These are phyloP conservation scores for Chalciporus chontae DNA, from an alignment of 768 basidiomycete species.

Conservation along the genomic window DNA sequence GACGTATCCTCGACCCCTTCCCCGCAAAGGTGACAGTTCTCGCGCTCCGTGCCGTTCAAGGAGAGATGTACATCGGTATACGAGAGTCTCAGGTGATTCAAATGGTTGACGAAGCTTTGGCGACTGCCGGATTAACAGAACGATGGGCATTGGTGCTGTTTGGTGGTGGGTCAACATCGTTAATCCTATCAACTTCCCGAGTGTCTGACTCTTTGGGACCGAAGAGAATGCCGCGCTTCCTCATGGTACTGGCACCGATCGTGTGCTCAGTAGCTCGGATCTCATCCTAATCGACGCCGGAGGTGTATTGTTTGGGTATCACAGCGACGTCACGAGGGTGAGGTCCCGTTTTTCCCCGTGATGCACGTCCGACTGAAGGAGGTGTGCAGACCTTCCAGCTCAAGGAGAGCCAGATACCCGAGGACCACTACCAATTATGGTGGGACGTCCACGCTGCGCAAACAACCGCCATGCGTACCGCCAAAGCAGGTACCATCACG, in stretches of 20 bases:
- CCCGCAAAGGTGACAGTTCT: conserved; percentile 69
- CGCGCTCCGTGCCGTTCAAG: conserved; percentile 63
- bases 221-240: conserved; percentile 84
- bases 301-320: conserved; percentile 68
- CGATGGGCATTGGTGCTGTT: conserved; percentile 69
- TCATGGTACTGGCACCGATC: conserved; percentile 77
- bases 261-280: conserved; percentile 51
- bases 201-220: conserved; percentile 1
- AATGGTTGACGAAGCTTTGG: conserved; percentile 57
- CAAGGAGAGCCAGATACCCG: conserved; percentile 49
- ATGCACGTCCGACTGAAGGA: background rate
- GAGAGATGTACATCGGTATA: conserved; percentile 65
- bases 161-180: conserved; percentile 51
- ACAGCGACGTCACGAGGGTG: conserved; percentile 77
- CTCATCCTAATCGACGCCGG: conserved; percentile 75
- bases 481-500: conserved; percentile 47
- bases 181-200: background rate
- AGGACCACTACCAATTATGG: conserved; percentile 58
- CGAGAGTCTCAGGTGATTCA: conserved; percentile 64
- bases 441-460: conserved; percentile 63
- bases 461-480: conserved; percentile 44
- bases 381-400: conserved; percentile 60
- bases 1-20: background rate
- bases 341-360: conserved; percentile 14
- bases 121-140: conserved; percentile 53